Percentiles rank a stretch among this genome's conserved stretches.
These are phyloP conservation scores for Chytridium lagenaria DNA, from an alignment of 371 early-diverging fungal species.

Conservation along the genomic window DNA sequence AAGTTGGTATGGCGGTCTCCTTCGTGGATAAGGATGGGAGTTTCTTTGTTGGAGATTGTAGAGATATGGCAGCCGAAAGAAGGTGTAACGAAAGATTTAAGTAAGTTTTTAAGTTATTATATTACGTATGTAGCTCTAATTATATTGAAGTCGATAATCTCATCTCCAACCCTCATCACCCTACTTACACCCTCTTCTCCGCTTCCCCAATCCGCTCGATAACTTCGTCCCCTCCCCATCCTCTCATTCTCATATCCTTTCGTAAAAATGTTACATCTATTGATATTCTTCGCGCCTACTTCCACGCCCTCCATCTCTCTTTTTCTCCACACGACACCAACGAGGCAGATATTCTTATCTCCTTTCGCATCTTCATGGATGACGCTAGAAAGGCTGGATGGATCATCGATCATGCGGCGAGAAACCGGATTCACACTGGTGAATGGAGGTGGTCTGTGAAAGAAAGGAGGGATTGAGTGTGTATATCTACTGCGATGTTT, in stretches of 20 bases:
- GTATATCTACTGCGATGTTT: too few species aligned
- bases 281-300: slow-evolving; percentile 27
- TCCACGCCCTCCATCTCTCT: slow-evolving; percentile 15
- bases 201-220: not conserved
- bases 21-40: not conserved
- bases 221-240: not conserved
- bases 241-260: slow-evolving; percentile 4
- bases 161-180: not conserved
- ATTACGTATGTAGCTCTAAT: too few species aligned
- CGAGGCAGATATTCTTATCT: not conserved
- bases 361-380: not conserved
- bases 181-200: not conserved
- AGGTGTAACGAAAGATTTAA: not conserved
- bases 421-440: not conserved
- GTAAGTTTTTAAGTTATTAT: too few species aligned
- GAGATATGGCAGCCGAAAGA: not conserved
- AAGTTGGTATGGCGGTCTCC: not conserved
- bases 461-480: not conserved
- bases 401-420: not conserved
- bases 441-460: slow-evolving; percentile 12
- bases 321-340: not conserved
- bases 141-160: too few species aligned
- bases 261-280: not conserved
- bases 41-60: not conserved
- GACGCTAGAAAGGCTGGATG: not conserved